Evolutionary conservation across 768 basidiomycete genomes (phyloP).

Genomic region (Lactarius hatsudake): DNA sequence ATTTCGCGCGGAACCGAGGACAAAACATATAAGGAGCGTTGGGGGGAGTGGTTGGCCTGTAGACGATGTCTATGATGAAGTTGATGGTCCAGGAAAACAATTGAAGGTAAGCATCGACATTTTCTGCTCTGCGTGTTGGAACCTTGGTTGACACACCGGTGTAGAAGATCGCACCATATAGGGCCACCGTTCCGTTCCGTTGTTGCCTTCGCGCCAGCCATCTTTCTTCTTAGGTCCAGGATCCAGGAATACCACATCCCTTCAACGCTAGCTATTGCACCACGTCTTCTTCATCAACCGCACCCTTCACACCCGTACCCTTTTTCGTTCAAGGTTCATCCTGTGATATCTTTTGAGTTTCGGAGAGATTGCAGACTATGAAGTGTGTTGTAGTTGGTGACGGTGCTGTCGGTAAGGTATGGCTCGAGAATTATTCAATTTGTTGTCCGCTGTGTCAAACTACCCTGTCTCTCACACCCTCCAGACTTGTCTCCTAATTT

Average conservation of each 20-base stretch:
- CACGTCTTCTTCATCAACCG: neutral
- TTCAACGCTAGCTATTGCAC: neutral
- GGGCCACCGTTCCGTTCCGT: too few relatives aligned
- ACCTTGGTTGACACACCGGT: too few relatives aligned
- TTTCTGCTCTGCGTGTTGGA: too few relatives aligned
- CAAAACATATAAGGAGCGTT: too few relatives aligned
- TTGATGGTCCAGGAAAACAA: too few relatives aligned
- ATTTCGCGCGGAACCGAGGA: too few relatives aligned
- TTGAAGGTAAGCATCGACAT: too few relatives aligned
- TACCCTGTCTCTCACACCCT: neutral
- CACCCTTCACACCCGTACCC: neutral
- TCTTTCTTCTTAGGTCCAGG: constrained; percentile 13
- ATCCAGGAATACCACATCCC: constrained; percentile 6
- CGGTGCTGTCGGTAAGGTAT: constrained; percentile 96
- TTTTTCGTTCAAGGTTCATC: constrained; percentile 1
- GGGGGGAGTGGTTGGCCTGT: too few relatives aligned
- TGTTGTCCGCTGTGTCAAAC: neutral
- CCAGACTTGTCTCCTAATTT: constrained; percentile 94
- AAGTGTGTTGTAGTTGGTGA: constrained; percentile 98
- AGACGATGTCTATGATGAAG: too few relatives aligned
- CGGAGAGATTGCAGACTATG: constrained; percentile 74
- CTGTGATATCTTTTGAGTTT: constrained; percentile 18
- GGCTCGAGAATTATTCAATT: constrained; percentile 33
- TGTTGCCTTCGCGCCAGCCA: constrained; percentile 12
- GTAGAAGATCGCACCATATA: too few relatives aligned